A percentile compares a stretch with the other conserved stretches of the same genome.
These are phyloP conservation scores for Erodium chrysanthum DNA, from an alignment of 441 rosid genomes.

Conservation along the genomic window DNA sequence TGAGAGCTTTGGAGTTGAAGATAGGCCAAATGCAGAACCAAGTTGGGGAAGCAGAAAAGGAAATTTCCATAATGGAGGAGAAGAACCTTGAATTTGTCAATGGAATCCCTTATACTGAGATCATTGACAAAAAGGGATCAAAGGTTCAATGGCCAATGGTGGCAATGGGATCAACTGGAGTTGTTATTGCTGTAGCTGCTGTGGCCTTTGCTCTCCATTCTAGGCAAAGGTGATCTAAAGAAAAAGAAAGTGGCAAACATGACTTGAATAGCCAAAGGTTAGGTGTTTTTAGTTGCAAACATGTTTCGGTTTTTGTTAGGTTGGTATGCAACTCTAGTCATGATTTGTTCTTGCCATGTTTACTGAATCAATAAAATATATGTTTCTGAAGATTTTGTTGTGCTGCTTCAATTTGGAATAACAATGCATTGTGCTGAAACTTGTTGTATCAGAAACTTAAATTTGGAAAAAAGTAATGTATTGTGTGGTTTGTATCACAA, in stretches of 20 bases:
- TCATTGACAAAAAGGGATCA: conserved; percentile 5
- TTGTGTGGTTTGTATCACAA: conserved; percentile 1
- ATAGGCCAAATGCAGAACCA: conserved; percentile 30
- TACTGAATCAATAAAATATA: background rate
- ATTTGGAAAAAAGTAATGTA: background rate
- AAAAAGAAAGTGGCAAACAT: conserved; percentile 1
- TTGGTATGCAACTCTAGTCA: background rate
- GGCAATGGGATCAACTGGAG: conserved; percentile 43
- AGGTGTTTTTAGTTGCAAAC: conserved; percentile 12
- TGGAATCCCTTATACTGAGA: conserved; percentile 18
- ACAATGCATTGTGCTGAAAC: background rate
- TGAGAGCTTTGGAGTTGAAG: background rate
- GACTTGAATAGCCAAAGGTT: conserved; percentile 6
- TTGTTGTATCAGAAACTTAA: too few species aligned
- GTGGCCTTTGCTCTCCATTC: conserved; percentile 34
- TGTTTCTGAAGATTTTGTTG: background rate
- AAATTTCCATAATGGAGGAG: conserved; percentile 30
- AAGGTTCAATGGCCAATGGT: conserved; percentile 31
- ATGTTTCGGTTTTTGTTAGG: conserved; percentile 20
- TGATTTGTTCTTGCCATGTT: background rate
- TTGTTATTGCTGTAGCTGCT: conserved; percentile 39
- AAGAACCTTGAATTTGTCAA: conserved; percentile 25
- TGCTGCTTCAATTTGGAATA: background rate
- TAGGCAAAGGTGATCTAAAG: conserved; percentile 22
- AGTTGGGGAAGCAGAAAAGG: conserved; percentile 33